phyloP scores from a whole-genome alignment of 2,329 filamentous ascomycete genomes.

The Neonectria magnoliae region DNA sequence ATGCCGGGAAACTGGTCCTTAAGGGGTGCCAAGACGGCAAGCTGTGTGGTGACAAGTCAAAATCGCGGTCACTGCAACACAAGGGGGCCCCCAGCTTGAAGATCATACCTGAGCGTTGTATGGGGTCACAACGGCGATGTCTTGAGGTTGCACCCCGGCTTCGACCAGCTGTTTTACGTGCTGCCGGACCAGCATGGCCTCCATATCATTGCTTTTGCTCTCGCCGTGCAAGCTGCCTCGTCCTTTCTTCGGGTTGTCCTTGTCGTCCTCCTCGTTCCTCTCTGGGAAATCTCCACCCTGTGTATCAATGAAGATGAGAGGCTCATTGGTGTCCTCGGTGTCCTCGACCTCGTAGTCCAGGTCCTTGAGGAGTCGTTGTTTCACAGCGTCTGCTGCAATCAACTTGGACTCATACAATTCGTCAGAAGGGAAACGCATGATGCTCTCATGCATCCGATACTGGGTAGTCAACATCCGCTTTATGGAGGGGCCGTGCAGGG shows the following conservation, averaged over 20 bases:
- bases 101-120: slow-evolving; percentile 86
- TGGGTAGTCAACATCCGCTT: slow-evolving; percentile 97
- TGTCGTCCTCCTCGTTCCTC: slow-evolving; percentile 77
- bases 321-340: slow-evolving; percentile 87
- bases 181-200: slow-evolving; percentile 80
- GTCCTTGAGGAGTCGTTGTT: slow-evolving; percentile 77
- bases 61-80: slow-evolving; percentile 21
- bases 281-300: slow-evolving; percentile 94
- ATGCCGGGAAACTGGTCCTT: slow-evolving; percentile 85
- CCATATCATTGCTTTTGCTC: slow-evolving; percentile 92
- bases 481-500: slow-evolving; percentile 81
- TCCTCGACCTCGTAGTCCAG: slow-evolving; percentile 81
- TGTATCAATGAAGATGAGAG: slow-evolving; percentile 93
- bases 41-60: slow-evolving; percentile 55
- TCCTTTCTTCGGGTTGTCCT: slow-evolving; percentile 55
- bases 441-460: slow-evolving; percentile 96
- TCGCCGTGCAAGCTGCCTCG: slow-evolving; percentile 59
- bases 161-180: slow-evolving; percentile 82
- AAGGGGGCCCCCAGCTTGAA: slow-evolving; percentile 9
- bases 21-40: slow-evolving; percentile 81
- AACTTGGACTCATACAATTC: slow-evolving; percentile 87
- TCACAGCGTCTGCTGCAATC: slow-evolving; percentile 82
- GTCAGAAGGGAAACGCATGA: slow-evolving; percentile 93
- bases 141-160: slow-evolving; percentile 81
- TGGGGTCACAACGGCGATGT: slow-evolving; percentile 93